phyloP scores from a whole-genome alignment of 495 filamentous ascomycete species.

The Tetracladium marchalianum region DNA sequence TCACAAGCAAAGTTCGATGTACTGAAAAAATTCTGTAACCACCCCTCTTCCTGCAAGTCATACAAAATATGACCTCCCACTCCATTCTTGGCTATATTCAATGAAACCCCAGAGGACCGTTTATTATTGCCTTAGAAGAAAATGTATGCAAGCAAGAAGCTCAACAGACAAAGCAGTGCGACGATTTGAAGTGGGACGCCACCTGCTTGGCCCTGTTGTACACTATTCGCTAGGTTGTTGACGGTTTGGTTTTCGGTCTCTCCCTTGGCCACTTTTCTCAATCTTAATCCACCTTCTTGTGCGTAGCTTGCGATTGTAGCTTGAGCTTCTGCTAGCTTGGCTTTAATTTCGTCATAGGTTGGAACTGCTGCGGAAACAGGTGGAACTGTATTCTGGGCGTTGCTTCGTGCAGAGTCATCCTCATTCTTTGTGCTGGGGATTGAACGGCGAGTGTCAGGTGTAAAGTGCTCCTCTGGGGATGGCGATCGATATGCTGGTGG shows the following conservation, averaged over 20 bases:
- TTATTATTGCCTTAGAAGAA: constrained; percentile 57
- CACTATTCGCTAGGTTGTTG: constrained; percentile 42
- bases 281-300: constrained; percentile 58
- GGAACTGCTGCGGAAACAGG: constrained; percentile 4
- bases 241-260: constrained; percentile 33
- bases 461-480: constrained; percentile 28
- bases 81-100: not conserved
- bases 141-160: constrained; percentile 89
- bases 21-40: no score
- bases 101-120: not conserved
- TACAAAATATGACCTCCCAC: not conserved
- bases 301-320: constrained; percentile 61
- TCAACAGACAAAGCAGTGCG: constrained; percentile 72
- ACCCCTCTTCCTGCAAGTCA: not conserved
- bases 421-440: constrained; percentile 6
- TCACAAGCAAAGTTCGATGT: no score
- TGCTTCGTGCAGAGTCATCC: constrained; percentile 4
- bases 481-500: constrained; percentile 49
- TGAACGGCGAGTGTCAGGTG: constrained; percentile 15
- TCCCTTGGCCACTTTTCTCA: constrained; percentile 51
- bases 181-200: constrained; percentile 84
- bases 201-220: constrained; percentile 30
- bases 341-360: constrained; percentile 50
- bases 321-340: constrained; percentile 66
- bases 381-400: not conserved